Percentiles rank a stretch among this genome's conserved stretches.
Evolutionary conservation across 306 rosid genomes (phyloP).

Genomic region (Casuarina equisetifolia): DNA sequence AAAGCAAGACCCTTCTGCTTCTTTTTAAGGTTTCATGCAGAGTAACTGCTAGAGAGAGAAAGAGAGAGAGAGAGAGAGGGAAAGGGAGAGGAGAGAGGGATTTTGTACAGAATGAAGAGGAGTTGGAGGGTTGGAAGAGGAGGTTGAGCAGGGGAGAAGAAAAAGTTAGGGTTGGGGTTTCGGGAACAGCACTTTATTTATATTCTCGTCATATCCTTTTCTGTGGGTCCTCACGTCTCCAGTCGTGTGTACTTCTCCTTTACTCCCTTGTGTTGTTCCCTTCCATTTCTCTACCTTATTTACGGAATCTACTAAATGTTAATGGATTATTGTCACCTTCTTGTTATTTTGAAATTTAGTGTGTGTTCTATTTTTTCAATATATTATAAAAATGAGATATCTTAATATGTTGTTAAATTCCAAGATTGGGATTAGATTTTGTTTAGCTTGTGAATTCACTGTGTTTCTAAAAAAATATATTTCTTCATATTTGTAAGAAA

Average conservation of each 20-base stretch:
- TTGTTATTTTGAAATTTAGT: too few species aligned
- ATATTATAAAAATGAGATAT: too few species aligned
- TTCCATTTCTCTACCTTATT: not conserved
- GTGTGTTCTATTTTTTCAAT: too few species aligned
- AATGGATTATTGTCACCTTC: too few species aligned
- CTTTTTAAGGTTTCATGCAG: slow-evolving; percentile 14
- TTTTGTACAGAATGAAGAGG: not conserved
- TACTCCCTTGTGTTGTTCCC: not conserved
- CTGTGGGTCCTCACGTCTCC: not conserved
- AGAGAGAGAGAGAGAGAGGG: not conserved
- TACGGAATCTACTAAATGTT: too few species aligned
- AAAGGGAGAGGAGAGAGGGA: not conserved
- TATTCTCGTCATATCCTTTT: slow-evolving; percentile 7
- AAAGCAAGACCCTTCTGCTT: not conserved
- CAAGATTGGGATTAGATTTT: too few species aligned
- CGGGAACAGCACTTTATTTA: slow-evolving; percentile 29
- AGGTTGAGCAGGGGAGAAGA: not conserved
- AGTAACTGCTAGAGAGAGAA: not conserved
- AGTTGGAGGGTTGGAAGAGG: not conserved
- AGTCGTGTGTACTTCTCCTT: too few species aligned
- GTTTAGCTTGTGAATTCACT: too few species aligned
- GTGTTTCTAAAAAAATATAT: too few species aligned
- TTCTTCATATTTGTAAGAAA: too few species aligned
- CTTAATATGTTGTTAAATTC: too few species aligned
- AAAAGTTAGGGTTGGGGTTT: slow-evolving; percentile 44